Conservation (phyloP, 768 basidiomycete genomes). For the Termitomyces bulborhizus region DNA sequence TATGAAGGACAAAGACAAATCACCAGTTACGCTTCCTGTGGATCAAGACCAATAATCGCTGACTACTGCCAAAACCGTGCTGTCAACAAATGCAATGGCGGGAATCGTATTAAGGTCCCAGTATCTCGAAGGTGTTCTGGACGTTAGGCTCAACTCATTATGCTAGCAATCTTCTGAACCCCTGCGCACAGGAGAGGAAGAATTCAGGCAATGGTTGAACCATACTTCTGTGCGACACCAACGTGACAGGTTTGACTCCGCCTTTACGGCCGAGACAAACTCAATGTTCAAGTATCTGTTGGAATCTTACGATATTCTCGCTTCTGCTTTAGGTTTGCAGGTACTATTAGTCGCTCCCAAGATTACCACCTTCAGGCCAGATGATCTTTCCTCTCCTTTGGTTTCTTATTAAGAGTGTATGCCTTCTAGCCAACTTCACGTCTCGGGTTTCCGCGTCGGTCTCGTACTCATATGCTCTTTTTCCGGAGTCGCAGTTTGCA, state of each 20-base stretch:
- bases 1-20: background rate
- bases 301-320: background rate
- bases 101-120: background rate
- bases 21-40: background rate
- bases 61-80: background rate
- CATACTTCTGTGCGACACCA: background rate
- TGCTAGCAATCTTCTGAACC: background rate
- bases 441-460: background rate
- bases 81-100: background rate
- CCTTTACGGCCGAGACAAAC: background rate
- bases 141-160: background rate
- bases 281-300: background rate
- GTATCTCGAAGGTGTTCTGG: background rate
- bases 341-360: background rate
- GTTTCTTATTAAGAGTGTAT: background rate
- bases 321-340: background rate
- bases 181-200: slow-evolving; percentile 2
- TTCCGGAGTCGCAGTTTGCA: background rate
- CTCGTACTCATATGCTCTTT: background rate
- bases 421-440: background rate
- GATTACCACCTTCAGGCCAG: background rate
- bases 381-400: background rate
- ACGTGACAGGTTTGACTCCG: background rate
- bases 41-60: background rate
- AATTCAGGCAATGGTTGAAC: slow-evolving; percentile 1